Conservation (phyloP, 768 basidiomycete genomes). For the Postia placenta region DNA sequence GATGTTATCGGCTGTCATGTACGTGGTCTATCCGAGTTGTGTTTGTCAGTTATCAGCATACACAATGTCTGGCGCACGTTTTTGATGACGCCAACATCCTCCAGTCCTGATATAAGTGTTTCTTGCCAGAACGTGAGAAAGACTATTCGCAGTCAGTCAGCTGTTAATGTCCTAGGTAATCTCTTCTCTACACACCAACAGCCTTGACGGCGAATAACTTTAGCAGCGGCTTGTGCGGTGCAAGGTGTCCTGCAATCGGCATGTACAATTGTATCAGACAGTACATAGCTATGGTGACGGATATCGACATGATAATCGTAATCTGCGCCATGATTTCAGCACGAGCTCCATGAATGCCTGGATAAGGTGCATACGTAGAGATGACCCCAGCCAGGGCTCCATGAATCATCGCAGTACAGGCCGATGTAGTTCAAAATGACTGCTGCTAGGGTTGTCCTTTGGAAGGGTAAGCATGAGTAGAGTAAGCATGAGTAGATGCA, state of each 20-base stretch:
- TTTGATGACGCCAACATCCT: slow-evolving; percentile 55
- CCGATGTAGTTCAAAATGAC: slow-evolving; percentile 58
- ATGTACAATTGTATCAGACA: slow-evolving; percentile 69
- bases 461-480: background rate
- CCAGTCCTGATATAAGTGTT: slow-evolving; percentile 49
- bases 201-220: slow-evolving; percentile 72
- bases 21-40: slow-evolving; percentile 38
- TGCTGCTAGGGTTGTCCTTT: slow-evolving; percentile 51
- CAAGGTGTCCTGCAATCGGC: slow-evolving; percentile 46
- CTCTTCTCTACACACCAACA: slow-evolving; percentile 41
- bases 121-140: slow-evolving; percentile 80
- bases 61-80: slow-evolving; percentile 44
- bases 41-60: slow-evolving; percentile 9
- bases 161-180: slow-evolving; percentile 1
- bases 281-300: slow-evolving; percentile 76
- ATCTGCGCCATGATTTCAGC: slow-evolving; percentile 38
- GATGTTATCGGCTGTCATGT: slow-evolving; percentile 71
- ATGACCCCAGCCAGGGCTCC: slow-evolving; percentile 64
- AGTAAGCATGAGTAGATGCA: background rate
- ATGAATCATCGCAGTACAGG: slow-evolving; percentile 69
- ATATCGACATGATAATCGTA: slow-evolving; percentile 53
- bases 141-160: slow-evolving; percentile 26
- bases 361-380: slow-evolving; percentile 43
- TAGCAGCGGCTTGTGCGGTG: slow-evolving; percentile 53
- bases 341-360: background rate